phyloP scores from a whole-genome alignment of 306 rosid species.

The Prunus dulcis region DNA sequence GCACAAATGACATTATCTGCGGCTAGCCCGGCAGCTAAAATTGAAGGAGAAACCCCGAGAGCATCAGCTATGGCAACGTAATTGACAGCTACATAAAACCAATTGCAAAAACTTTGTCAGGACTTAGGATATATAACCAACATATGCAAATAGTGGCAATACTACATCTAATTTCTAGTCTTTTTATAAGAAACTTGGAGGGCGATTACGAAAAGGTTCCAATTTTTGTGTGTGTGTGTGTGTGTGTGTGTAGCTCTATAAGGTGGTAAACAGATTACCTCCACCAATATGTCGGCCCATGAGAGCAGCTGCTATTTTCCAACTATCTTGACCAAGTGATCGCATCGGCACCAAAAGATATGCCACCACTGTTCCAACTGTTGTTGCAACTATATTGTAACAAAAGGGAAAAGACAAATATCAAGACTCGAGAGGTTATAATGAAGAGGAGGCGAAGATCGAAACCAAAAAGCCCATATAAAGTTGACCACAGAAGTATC shows the following conservation, averaged over 20 bases:
- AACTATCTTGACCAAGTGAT: conserved; percentile 74
- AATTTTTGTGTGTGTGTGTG: not conserved
- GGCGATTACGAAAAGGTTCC: not conserved
- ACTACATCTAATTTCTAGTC: too few relatives aligned
- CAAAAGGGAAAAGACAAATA: conserved; percentile 10
- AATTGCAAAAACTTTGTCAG: conserved; percentile 8
- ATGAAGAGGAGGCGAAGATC: not conserved
- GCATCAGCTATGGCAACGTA: conserved; percentile 70
- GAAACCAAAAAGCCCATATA: not conserved
- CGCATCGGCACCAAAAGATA: conserved; percentile 69
- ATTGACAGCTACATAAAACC: conserved; percentile 54
- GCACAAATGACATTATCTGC: conserved; percentile 88
- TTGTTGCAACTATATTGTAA: conserved; percentile 54
- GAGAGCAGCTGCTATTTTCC: conserved; percentile 84
- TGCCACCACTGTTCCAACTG: conserved; percentile 67
- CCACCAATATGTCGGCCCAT: conserved; percentile 90
- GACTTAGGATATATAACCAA: not conserved
- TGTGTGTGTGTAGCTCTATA: not conserved
- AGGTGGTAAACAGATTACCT: conserved; percentile 37
- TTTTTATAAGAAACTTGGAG: too few relatives aligned
- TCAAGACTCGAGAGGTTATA: conserved; percentile 9
- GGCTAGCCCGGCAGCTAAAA: conserved; percentile 67
- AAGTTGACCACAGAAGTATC: not conserved
- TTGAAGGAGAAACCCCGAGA: conserved; percentile 54
- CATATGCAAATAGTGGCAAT: not conserved